Conservation (phyloP, 768 basidiomycete genomes). For the Boletales sp. region DNA sequence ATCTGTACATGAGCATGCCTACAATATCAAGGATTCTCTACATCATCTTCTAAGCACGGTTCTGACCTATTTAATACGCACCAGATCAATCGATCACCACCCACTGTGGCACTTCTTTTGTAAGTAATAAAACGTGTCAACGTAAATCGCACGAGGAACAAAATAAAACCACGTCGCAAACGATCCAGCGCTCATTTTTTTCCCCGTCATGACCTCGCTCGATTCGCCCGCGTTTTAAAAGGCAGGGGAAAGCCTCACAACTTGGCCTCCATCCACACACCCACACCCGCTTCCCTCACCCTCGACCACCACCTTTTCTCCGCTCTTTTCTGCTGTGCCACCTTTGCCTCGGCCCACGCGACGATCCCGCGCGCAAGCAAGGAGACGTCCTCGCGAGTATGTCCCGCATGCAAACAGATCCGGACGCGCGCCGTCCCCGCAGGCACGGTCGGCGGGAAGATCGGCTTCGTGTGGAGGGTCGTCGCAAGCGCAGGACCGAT, state of each 20-base stretch:
- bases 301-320: conserved; percentile 9
- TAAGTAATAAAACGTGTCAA: too few relatives aligned
- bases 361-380: conserved; percentile 49
- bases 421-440: conserved; percentile 81
- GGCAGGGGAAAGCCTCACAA: conserved; percentile 4
- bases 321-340: conserved; percentile 4
- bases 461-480: conserved; percentile 68
- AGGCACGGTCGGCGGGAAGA: conserved; percentile 87
- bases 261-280: conserved; percentile 29
- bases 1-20: too few relatives aligned
- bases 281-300: conserved; percentile 14
- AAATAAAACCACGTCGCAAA: too few relatives aligned
- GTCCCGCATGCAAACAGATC: conserved; percentile 83
- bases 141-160: too few relatives aligned
- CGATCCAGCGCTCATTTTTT: too few relatives aligned
- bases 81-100: too few relatives aligned
- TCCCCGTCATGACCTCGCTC: too few relatives aligned
- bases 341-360: conserved; percentile 28
- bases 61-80: too few relatives aligned
- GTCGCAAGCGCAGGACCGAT: neutral
- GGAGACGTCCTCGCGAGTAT: conserved; percentile 61
- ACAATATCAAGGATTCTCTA: neutral
- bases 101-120: too few relatives aligned
- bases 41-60: neutral
- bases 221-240: too few relatives aligned